These are phyloP conservation scores for Leptographium lundbergii DNA, from an alignment of 2,329 filamentous ascomycete genomes.

Conservation along the genomic window DNA sequence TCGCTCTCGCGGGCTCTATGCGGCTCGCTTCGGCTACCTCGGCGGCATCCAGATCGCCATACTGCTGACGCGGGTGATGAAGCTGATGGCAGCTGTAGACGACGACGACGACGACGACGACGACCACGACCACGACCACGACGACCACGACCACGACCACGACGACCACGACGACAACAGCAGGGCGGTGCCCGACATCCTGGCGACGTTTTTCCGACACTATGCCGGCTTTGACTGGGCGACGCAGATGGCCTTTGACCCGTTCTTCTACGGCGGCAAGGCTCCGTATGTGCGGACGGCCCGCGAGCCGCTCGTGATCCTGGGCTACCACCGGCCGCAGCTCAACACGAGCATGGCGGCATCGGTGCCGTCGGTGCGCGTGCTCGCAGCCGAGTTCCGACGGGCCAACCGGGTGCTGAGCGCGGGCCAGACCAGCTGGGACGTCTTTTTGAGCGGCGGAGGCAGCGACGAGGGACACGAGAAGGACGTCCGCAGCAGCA, in stretches of 20 bases:
- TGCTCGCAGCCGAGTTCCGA: slow-evolving; percentile 37
- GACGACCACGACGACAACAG: neutral
- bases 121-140: too few species aligned
- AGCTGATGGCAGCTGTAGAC: slow-evolving; percentile 25
- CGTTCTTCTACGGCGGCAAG: slow-evolving; percentile 38
- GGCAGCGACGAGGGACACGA: neutral
- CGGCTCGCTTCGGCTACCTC: slow-evolving; percentile 51
- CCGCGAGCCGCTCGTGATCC: slow-evolving; percentile 48
- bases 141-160: neutral
- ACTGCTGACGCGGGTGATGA: slow-evolving; percentile 47
- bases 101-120: neutral
- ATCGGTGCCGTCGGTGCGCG: slow-evolving; percentile 37
- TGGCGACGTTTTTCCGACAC: slow-evolving; percentile 49
- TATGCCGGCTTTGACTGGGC: slow-evolving; percentile 51
- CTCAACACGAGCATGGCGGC: slow-evolving; percentile 47
- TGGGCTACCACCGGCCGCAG: slow-evolving; percentile 48
- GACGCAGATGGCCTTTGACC: slow-evolving; percentile 41
- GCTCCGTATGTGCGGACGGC: slow-evolving; percentile 39
- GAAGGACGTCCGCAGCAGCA: neutral
- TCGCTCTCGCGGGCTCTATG: slow-evolving; percentile 47
- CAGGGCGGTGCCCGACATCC: slow-evolving; percentile 31
- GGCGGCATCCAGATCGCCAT: slow-evolving; percentile 53
- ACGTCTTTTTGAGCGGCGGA: slow-evolving; percentile 22
- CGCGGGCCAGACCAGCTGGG: slow-evolving; percentile 27
- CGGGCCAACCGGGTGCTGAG: slow-evolving; percentile 30